Base-by-base conservation (phyloP, 768 basidiomycete genomes). In the Piloderma croceum region DNA sequence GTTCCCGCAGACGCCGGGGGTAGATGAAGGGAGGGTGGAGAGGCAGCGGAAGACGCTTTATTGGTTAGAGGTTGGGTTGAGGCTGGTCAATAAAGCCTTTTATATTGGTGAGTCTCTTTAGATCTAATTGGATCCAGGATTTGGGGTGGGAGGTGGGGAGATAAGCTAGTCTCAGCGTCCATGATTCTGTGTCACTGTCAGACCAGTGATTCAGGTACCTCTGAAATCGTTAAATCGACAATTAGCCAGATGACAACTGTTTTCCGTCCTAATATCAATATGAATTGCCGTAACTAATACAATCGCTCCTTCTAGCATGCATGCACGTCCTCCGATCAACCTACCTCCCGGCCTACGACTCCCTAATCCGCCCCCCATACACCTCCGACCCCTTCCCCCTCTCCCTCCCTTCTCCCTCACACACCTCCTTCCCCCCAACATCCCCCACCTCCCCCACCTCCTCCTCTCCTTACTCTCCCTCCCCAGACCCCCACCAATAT, bases 321-420 rank as follows among this genome's bases (percentile, higher is more conserved):
- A 90, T 88, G 86, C 79, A 89, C 49, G 73, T 90, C 45, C 70
- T 91, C 4, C 76, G 89, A 25, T 83, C 81, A 0, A 77, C 78
- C 0, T 89, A 88, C 58, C 65, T 90, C 31, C 74, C 78, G 5
- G 64, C 74, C 1, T 91, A 90, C 54, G 61, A 63, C 18, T 63
- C 69, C 12, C 70, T 82, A 34, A 68, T 91, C 45, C 75, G 79
- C 19, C 53, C 68, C 0, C 83, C 83, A 0, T 89, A 90, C 60
- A 68, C 81, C 4, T 82, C 81, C 33, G 85, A 91, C 48, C 86
- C 88, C 0, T 90, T 89, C 62, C 86, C 85, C 0, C 60, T 70
- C 39, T 60, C 60, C 36, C 36, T 37, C n/a, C 7, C 13, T 17
- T 23, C 7, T 21, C n/a, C 12, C 21, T 31, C 12, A 13, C 36